These are phyloP conservation scores for Hanseniaspora lindneri DNA, from an alignment of 805 yeast genomes.

Conservation along the genomic window DNA sequence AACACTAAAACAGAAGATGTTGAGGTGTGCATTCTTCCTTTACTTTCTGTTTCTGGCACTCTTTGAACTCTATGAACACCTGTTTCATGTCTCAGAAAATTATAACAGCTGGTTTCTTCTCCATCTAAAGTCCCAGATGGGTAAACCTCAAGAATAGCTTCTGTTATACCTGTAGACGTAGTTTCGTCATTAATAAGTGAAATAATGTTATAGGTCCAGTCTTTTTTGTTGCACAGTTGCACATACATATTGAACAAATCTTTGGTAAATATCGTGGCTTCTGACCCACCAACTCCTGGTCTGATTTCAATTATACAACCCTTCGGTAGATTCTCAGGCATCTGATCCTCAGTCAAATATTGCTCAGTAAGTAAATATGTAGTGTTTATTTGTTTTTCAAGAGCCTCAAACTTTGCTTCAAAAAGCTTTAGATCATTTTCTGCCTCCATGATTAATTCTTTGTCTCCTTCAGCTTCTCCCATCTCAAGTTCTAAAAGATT, in stretches of 20 bases:
- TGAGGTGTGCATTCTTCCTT: slow-evolving; percentile 90
- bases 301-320: slow-evolving; percentile 74
- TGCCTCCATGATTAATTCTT: slow-evolving; percentile 44
- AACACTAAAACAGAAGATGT: slow-evolving; percentile 91
- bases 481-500: slow-evolving; percentile 39
- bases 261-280: slow-evolving; percentile 75
- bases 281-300: slow-evolving; percentile 95
- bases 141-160: slow-evolving; percentile 56
- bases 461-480: slow-evolving; percentile 18
- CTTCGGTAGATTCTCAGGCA: slow-evolving; percentile 25
- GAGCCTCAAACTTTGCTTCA: slow-evolving; percentile 34
- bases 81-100: slow-evolving; percentile 64
- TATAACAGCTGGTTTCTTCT: slow-evolving; percentile 67
- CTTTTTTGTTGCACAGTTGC: slow-evolving; percentile 49
- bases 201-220: slow-evolving; percentile 57
- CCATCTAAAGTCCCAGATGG: not conserved
- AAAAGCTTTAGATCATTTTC: slow-evolving; percentile 41
- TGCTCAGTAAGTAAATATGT: slow-evolving; percentile 60
- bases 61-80: slow-evolving; percentile 96
- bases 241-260: slow-evolving; percentile 75
- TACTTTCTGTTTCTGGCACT: slow-evolving; percentile 83
- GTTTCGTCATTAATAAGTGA: slow-evolving; percentile 41
- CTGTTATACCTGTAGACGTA: slow-evolving; percentile 56
- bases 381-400: slow-evolving; percentile 38
- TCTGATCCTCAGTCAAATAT: slow-evolving; percentile 46